phyloP scores from a whole-genome alignment of 305 asterid genomes.

The Solanum chacoense region DNA sequence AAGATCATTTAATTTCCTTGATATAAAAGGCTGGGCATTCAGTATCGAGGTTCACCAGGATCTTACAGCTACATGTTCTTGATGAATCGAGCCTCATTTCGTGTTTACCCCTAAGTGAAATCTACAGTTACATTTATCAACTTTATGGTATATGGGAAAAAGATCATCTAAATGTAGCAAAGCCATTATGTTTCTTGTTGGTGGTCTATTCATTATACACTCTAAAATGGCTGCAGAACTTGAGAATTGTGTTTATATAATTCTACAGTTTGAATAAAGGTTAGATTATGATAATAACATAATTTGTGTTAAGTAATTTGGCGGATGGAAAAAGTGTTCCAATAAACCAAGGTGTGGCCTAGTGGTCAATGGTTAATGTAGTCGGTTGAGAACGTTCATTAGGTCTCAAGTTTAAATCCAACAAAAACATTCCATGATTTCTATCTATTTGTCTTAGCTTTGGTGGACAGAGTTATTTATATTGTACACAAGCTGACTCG shows the following conservation, averaged over 20 bases:
- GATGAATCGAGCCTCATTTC: not conserved
- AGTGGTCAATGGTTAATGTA: not conserved
- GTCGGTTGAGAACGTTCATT: not conserved
- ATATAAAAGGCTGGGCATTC: not conserved
- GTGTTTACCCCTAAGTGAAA: not conserved
- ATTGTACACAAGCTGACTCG: not conserved
- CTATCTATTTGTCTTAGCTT: not conserved
- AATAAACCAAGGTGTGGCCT: not conserved
- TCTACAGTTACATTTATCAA: not conserved
- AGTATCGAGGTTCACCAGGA: not conserved
- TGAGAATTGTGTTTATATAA: not conserved
- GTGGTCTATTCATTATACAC: not conserved
- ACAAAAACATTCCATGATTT: not conserved
- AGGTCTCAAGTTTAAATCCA: not conserved
- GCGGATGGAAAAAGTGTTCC: not conserved
- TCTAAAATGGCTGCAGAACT: not conserved
- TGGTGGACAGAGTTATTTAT: not conserved
- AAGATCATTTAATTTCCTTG: not conserved
- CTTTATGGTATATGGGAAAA: not conserved
- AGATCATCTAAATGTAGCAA: not conserved
- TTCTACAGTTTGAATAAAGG: not conserved
- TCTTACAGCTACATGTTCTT: not conserved
- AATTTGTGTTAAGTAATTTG: not conserved
- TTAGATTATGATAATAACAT: not conserved
- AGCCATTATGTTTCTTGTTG: not conserved